Conservation (phyloP, 495 filamentous ascomycete genomes). For the Daldinia vernicosa region DNA sequence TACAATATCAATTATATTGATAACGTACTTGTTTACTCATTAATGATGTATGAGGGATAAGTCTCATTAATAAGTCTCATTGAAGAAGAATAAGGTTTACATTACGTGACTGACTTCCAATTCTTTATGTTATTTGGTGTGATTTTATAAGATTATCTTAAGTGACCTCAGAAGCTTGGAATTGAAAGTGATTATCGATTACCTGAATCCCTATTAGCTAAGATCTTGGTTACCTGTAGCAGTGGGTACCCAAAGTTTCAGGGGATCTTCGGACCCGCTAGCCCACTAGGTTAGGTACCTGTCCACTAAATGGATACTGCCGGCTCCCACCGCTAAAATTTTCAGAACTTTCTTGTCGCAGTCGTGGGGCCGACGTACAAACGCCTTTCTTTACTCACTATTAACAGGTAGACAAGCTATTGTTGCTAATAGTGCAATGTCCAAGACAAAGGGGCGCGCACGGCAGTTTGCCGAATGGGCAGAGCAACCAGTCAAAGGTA, state of each 20-base stretch:
- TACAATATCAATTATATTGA: not conserved
- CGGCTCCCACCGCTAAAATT: slow-evolving; percentile 58
- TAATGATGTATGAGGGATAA: not conserved
- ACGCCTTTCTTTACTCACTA: slow-evolving; percentile 5
- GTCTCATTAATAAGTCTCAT: not conserved
- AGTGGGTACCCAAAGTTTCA: no score
- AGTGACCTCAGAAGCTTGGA: not conserved
- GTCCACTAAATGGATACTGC: slow-evolving; percentile 48
- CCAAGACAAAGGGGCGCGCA: slow-evolving; percentile 45
- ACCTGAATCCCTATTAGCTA: not conserved
- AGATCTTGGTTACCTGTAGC: not conserved
- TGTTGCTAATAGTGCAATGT: slow-evolving; percentile 41
- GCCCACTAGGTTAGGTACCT: no score
- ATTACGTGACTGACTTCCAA: not conserved
- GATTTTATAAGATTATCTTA: not conserved
- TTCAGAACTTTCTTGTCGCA: slow-evolving; percentile 42
- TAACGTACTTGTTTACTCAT: not conserved
- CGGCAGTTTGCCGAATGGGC: slow-evolving; percentile 53
- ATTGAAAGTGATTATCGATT: slow-evolving; percentile 1
- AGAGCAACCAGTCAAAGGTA: slow-evolving; percentile 56
- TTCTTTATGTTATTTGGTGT: not conserved
- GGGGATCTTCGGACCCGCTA: slow-evolving; percentile 3
- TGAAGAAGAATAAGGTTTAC: not conserved
- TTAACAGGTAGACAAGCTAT: not conserved
- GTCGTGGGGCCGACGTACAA: slow-evolving; percentile 21